Evolutionary conservation across 768 basidiomycete species (phyloP), one percentile per base, ranked within the genome.

Genomic region (Serendipita sp.): DNA sequence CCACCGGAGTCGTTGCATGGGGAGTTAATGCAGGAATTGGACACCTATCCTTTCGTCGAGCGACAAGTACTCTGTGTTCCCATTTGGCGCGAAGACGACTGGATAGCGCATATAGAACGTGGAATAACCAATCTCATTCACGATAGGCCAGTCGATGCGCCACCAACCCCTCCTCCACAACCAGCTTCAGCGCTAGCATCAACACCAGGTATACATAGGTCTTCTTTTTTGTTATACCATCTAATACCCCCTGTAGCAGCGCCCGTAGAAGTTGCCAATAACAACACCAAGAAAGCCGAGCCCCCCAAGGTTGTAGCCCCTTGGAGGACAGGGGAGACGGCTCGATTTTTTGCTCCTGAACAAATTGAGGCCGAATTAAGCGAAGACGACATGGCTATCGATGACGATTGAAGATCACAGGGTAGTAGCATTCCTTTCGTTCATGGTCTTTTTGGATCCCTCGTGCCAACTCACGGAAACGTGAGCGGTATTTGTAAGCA

Each of bases 311-410:
- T 34, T 10, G 23, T 34, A 18, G 55, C 33, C 10, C 55, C 55
- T 10, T 60, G 55, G 55, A 60, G 55, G n/a, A 36, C 34, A 10
- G 34, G 34, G 34, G 55, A 60, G 10, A 60, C 55, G 34, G 55
- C 55, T 6, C n/a, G 23, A 10, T 60, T 60, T 60, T 60, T 60
- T 34, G 55, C 34, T n/a, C 16, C 18, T 8, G 34, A 27, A 36
- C 8, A 65, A 46, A 23, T 62, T 23, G n/a, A 55, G 29, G 50
- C 65, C 15, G 62, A 52, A 18, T 31, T 66, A 60, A 37, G 58
- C 45, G 64, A 67, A 33, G 66, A 50, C 45, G 44, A 67, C 27
- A 64, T 46, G 63, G 63, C 63, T n/a, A 60, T 60, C 2, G 55
- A 60, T 27, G 55, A 60, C 55, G 55, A 60, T 34, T 60, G 34